These are phyloP conservation scores for Vachellia pachyceras DNA, from an alignment of 306 rosid genomes.

Conservation along the genomic window DNA sequence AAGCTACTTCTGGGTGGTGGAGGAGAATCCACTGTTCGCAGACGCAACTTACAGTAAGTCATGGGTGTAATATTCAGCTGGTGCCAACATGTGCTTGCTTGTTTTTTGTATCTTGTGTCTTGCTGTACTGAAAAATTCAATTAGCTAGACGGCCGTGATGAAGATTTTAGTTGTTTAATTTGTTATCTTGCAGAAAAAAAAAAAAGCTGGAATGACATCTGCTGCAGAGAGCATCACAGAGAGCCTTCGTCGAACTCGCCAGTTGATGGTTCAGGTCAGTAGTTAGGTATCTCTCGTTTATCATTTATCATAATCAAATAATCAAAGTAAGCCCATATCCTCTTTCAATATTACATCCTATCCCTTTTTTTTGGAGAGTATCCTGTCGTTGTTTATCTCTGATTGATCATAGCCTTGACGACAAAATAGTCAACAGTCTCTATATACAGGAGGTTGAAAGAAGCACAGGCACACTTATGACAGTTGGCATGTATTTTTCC, in stretches of 20 bases:
- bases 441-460: slow-evolving; percentile 88
- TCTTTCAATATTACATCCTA: neutral
- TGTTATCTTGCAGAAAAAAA: slow-evolving; percentile 67
- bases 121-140: slow-evolving; percentile 19
- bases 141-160: slow-evolving; percentile 22
- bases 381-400: neutral
- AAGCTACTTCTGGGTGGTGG: slow-evolving; percentile 91
- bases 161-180: slow-evolving; percentile 28
- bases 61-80: slow-evolving; percentile 22
- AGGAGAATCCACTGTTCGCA: slow-evolving; percentile 82
- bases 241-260: slow-evolving; percentile 92
- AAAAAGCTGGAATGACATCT: slow-evolving; percentile 93
- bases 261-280: slow-evolving; percentile 90
- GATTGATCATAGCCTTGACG: slow-evolving; percentile 1
- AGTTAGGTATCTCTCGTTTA: slow-evolving; percentile 3
- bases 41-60: slow-evolving; percentile 91
- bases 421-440: slow-evolving; percentile 15
- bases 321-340: neutral
- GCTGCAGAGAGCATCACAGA: slow-evolving; percentile 96
- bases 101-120: slow-evolving; percentile 10
- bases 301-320: slow-evolving; percentile 7
- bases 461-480: slow-evolving; percentile 71
- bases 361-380: neutral
- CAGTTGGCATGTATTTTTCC: slow-evolving; percentile 59
- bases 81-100: neutral